Conservation (phyloP, 192 early-diverging fungal species). For the Chytriomyces confervae region DNA sequence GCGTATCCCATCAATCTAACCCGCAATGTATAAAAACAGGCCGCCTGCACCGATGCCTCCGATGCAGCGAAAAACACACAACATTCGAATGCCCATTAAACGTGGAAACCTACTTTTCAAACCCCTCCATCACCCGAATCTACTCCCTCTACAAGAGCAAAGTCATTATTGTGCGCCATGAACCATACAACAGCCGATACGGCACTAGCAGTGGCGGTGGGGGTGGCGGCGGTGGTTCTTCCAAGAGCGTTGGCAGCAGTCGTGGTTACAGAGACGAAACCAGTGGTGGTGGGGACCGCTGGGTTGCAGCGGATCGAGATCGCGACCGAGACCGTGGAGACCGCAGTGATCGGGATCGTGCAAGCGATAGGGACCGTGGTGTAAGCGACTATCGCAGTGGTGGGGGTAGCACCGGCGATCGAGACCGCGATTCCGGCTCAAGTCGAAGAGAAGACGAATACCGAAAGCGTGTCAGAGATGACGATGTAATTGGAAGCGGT, state of each 20-base stretch:
- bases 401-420: too few relatives aligned
- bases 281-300: background rate
- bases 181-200: conserved; percentile 24
- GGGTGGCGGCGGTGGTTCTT: background rate
- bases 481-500: conserved; percentile 5
- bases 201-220: too few relatives aligned
- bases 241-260: too few relatives aligned
- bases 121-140: conserved; percentile 28
- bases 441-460: background rate
- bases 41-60: conserved; percentile 22
- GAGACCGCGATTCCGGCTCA: too few relatives aligned
- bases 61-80: conserved; percentile 34
- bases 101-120: conserved; percentile 7
- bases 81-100: conserved; percentile 34
- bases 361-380: background rate
- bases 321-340: conserved; percentile 12
- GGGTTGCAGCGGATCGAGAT: background rate
- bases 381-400: background rate
- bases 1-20: too few relatives aligned
- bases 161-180: conserved; percentile 33
- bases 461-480: background rate
- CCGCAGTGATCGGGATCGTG: conserved; percentile 4
- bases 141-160: conserved; percentile 22
- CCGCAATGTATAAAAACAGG: background rate
- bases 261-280: too few relatives aligned